Conservation (phyloP, 148 eudicot genomes). For the Polygonum maritimum region DNA sequence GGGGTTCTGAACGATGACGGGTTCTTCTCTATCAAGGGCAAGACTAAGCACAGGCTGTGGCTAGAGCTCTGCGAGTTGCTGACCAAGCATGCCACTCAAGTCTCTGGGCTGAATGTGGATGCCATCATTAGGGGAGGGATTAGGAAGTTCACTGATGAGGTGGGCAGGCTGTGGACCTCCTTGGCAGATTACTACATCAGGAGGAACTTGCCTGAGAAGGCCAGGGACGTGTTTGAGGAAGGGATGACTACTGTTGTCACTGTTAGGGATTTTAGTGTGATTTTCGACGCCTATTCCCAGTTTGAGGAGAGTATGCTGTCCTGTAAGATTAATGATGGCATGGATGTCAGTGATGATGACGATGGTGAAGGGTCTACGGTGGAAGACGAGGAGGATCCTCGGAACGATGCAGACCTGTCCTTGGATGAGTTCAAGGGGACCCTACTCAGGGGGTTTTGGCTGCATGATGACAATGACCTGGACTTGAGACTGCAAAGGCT, state of each 20-base stretch:
- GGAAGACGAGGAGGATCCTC: slow-evolving; percentile 41
- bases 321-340: slow-evolving; percentile 51
- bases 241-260: slow-evolving; percentile 90
- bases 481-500: slow-evolving; percentile 71
- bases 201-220: slow-evolving; percentile 72
- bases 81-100: slow-evolving; percentile 73
- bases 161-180: slow-evolving; percentile 88
- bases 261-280: slow-evolving; percentile 84
- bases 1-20: slow-evolving; percentile 80
- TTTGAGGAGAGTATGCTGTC: slow-evolving; percentile 92
- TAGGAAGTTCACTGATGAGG: slow-evolving; percentile 94
- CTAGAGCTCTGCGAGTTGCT: slow-evolving; percentile 86
- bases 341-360: slow-evolving; percentile 46
- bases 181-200: slow-evolving; percentile 82
- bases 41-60: slow-evolving; percentile 82
- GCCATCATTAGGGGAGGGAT: slow-evolving; percentile 92
- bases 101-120: slow-evolving; percentile 87
- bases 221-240: slow-evolving; percentile 86
- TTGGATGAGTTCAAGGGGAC: slow-evolving; percentile 48
- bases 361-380: slow-evolving; percentile 18
- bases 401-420: slow-evolving; percentile 35
- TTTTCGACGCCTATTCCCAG: slow-evolving; percentile 85
- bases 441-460: slow-evolving; percentile 58
- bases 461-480: slow-evolving; percentile 67
- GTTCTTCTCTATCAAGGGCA: slow-evolving; percentile 82